A percentile compares a stretch with the other conserved stretches of the same genome.
phyloP scores from a whole-genome alignment of 73 alveolate genomes.

The Paramecium pentaurelia region DNA sequence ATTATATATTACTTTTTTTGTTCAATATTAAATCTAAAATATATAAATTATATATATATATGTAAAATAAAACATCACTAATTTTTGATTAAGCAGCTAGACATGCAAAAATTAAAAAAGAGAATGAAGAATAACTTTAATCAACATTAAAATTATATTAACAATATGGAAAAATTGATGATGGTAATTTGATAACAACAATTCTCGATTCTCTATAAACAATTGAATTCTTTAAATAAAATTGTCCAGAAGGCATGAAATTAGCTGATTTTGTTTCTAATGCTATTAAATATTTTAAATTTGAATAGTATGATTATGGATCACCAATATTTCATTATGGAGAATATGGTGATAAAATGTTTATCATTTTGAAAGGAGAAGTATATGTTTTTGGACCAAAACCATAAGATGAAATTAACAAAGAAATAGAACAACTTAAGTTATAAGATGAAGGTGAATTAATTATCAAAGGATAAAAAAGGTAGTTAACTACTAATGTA shows the following conservation, averaged over 20 bases:
- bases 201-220: neutral
- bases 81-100: neutral
- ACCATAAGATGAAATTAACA: neutral
- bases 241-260: conserved; percentile 16
- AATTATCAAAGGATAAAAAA: neutral
- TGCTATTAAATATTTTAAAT: conserved; percentile 20
- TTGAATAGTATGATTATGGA: neutral
- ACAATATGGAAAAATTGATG: neutral
- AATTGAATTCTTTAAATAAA: conserved; percentile 17
- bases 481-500: neutral
- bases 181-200: neutral
- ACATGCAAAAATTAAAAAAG: neutral
- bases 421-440: neutral
- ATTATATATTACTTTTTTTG: neutral
- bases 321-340: conserved; percentile 1
- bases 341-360: conserved; percentile 35
- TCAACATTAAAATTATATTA: neutral
- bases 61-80: neutral
- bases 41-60: neutral
- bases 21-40: neutral
- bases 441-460: neutral
- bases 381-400: conserved; percentile 10
- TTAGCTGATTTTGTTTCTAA: neutral
- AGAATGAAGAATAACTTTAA: neutral
- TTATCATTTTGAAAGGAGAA: conserved; percentile 13